Conservation (phyloP, 176 grass and related monocot genomes). For the Phyllostachys edulis region DNA sequence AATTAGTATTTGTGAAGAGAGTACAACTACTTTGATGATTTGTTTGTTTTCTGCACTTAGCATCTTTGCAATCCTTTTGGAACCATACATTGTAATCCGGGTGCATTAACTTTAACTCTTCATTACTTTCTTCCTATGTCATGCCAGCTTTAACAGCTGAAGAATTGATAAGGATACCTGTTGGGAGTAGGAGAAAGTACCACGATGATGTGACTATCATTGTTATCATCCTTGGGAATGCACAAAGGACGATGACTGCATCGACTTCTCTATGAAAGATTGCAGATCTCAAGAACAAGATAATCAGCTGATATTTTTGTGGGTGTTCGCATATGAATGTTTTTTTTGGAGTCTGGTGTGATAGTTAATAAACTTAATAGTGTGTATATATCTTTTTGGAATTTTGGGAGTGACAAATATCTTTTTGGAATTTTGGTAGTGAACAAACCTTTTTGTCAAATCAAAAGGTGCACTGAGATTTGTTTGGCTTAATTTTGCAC, state of each 20-base stretch:
- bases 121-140: conserved; percentile 5
- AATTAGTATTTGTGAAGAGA: neutral
- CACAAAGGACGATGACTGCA: conserved; percentile 67
- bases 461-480: conserved; percentile 22
- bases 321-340: conserved; percentile 13
- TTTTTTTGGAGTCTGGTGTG: conserved; percentile 18
- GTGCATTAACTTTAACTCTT: conserved; percentile 18
- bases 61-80: neutral
- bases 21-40: neutral
- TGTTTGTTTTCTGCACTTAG: neutral
- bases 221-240: conserved; percentile 90
- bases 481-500: conserved; percentile 17
- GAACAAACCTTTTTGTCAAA: conserved; percentile 26
- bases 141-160: conserved; percentile 69
- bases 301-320: conserved; percentile 23
- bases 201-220: conserved; percentile 90
- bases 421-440: too few relatives aligned
- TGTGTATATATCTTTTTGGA: conserved; percentile 25
- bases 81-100: neutral
- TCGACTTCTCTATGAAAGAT: conserved; percentile 61
- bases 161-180: conserved; percentile 78
- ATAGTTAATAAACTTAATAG: conserved; percentile 29
- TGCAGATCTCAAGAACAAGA: neutral
- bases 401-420: neutral
- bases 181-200: conserved; percentile 89